phyloP scores from a whole-genome alignment of 441 rosid genomes.

The Bocquillonia castaneifolia region DNA sequence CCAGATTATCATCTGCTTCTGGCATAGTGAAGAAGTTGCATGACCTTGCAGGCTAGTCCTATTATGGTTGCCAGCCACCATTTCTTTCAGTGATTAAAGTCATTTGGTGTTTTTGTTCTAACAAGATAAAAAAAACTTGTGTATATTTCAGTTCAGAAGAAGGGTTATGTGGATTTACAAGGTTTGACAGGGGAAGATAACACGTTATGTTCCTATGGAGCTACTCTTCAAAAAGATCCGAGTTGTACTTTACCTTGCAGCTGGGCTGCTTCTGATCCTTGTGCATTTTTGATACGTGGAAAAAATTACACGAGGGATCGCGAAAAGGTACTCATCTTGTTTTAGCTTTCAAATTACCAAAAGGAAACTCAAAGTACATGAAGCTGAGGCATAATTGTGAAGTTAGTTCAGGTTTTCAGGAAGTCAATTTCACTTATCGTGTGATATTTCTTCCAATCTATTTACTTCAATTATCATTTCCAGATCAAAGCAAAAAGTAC shows the following conservation, averaged over 20 bases:
- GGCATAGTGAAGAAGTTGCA: slow-evolving; percentile 72
- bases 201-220: slow-evolving; percentile 43
- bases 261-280: slow-evolving; percentile 72
- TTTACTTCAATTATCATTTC: neutral
- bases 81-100: neutral
- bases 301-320: slow-evolving; percentile 56
- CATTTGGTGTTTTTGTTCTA: neutral
- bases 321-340: slow-evolving; percentile 47
- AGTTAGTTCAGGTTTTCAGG: neutral
- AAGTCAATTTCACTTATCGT: neutral
- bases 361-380: too few relatives aligned
- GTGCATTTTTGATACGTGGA: slow-evolving; percentile 75
- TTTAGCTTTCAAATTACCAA: too few relatives aligned
- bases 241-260: slow-evolving; percentile 48
- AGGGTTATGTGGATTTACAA: slow-evolving; percentile 63
- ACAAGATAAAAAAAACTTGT: slow-evolving; percentile 4
- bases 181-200: slow-evolving; percentile 38
- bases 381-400: too few relatives aligned
- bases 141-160: slow-evolving; percentile 58
- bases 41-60: slow-evolving; percentile 55
- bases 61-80: neutral
- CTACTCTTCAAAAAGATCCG: slow-evolving; percentile 66
- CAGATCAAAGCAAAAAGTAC: slow-evolving; percentile 69
- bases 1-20: slow-evolving; percentile 56
- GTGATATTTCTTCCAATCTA: neutral